These are phyloP conservation scores for Panicum hallii DNA, from an alignment of 202 grass and related monocot species.

Conservation along the genomic window DNA sequence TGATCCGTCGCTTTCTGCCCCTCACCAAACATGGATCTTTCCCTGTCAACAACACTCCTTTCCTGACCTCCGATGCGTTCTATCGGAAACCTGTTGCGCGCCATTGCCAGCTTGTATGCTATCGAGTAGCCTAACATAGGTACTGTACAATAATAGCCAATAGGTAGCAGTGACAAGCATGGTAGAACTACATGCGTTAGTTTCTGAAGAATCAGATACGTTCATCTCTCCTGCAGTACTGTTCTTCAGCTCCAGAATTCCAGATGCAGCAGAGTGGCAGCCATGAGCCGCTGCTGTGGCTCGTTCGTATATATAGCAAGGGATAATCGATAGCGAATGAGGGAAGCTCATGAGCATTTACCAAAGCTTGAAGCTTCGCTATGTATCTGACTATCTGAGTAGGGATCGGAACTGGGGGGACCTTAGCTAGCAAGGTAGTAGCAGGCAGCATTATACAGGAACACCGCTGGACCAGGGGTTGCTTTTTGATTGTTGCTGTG, in stretches of 20 bases:
- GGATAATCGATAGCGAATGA: background rate
- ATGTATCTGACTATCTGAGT: too few relatives aligned
- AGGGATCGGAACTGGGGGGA: background rate
- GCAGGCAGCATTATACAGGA: background rate
- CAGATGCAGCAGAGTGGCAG: too few relatives aligned
- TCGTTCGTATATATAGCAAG: too few relatives aligned
- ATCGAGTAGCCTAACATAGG: background rate
- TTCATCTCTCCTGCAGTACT: too few relatives aligned
- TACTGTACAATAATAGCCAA: background rate
- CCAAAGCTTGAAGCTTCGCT: too few relatives aligned
- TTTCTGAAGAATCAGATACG: too few relatives aligned
- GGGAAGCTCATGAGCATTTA: too few relatives aligned
- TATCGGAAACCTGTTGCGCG: background rate
- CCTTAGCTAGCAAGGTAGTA: background rate
- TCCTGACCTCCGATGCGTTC: background rate
- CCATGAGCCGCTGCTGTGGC: too few relatives aligned
- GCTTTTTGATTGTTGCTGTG: background rate
- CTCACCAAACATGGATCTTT: slow-evolving; percentile 10
- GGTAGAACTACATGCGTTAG: too few relatives aligned
- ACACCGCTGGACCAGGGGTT: background rate
- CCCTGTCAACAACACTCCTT: background rate
- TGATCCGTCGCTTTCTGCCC: slow-evolving; percentile 7
- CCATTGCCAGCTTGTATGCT: background rate
- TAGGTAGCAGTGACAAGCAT: too few relatives aligned
- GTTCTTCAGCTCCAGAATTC: too few relatives aligned